A percentile compares a stretch with the other conserved stretches of the same genome.
phyloP scores from a whole-genome alignment of 2,329 filamentous ascomycete genomes.

The Ophiocordyceps sinensis region DNA sequence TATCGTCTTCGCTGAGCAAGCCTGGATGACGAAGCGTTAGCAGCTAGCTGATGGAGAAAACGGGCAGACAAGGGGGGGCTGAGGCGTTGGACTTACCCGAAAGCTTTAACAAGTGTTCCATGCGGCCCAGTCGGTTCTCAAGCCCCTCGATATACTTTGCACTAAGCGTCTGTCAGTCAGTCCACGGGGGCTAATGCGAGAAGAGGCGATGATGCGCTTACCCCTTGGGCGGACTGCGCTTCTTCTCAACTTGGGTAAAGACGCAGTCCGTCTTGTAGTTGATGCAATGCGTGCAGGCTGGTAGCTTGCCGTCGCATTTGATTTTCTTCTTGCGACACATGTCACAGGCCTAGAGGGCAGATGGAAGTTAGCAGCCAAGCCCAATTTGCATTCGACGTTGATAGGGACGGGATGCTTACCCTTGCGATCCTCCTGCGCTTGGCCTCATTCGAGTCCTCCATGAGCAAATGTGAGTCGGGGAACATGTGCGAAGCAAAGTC shows the following conservation, averaged over 20 bases:
- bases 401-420: constrained; percentile 34
- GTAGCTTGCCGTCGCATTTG: constrained; percentile 94
- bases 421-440: constrained; percentile 82
- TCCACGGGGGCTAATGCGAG: background rate
- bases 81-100: constrained; percentile 39
- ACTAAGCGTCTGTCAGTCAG: constrained; percentile 27
- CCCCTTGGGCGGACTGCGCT: constrained; percentile 94
- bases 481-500: constrained; percentile 48
- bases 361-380: constrained; percentile 1
- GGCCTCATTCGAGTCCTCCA: constrained; percentile 61
- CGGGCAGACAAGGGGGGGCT: background rate
- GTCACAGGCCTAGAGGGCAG: constrained; percentile 57
- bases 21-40: constrained; percentile 25
- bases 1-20: constrained; percentile 72
- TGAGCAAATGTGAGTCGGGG: constrained; percentile 37
- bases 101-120: constrained; percentile 81
- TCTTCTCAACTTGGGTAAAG: constrained; percentile 98
- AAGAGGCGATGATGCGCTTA: constrained; percentile 21
- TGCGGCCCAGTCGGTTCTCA: constrained; percentile 85
- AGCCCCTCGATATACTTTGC: constrained; percentile 97
- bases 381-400: no score
- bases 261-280: constrained; percentile 98
- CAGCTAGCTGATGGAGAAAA: background rate
- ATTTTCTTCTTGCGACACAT: constrained; percentile 97
- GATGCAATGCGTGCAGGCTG: constrained; percentile 85